Base-by-base conservation (phyloP, 106 monocot species). In the Xerophyta viscosa region DNA sequence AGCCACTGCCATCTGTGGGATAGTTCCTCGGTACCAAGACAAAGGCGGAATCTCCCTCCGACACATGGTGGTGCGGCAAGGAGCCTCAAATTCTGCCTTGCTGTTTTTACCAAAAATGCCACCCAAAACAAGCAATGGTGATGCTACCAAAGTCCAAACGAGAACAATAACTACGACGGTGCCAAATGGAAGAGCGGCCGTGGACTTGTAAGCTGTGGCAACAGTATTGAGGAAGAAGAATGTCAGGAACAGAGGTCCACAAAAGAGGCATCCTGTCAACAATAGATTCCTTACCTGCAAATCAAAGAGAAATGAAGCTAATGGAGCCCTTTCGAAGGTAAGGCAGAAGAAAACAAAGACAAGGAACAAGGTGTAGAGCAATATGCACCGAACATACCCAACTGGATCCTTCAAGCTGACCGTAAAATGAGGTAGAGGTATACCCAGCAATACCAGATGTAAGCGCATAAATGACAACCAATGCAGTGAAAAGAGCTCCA, bases 151-250 rank as follows among this genome's bases (percentile, higher is more conserved):
- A 1, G 62, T 69, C 79, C 79, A 85, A 46, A 85, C 79, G 18
- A 79, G 68, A 69, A 66, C 27, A 57, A 85, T 75, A 29, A 79
- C 70, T 15, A 85, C 54, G 27, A 85, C 76, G 8, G 84, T 85
- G 1, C 75, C 75, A 62, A 85, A 69, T 37, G 84, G 75, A 31
- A 85, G 52, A 24, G 84, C 84, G 52, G 84, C 84, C 52, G 75
- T 85, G 15, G 79, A 71, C 65, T 15, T 74, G 39, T 79, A 72
- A 9, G 45, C 57, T 24, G 71, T 76, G 19, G 84, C 84, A 43
- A 85, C 79, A 28, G 84, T 85, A 31, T 79, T 85, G 10, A 85
- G 72, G 39, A 85, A 85, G 58, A 75, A 69, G 58, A 79, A 79
- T 44, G 68, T 85, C 18, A 85, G 14, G 64, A 85, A 72, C 1